A percentile compares a stretch with the other conserved stretches of the same genome.
These are phyloP conservation scores for Obba rivulosa DNA, from an alignment of 768 basidiomycete species.

Conservation along the genomic window DNA sequence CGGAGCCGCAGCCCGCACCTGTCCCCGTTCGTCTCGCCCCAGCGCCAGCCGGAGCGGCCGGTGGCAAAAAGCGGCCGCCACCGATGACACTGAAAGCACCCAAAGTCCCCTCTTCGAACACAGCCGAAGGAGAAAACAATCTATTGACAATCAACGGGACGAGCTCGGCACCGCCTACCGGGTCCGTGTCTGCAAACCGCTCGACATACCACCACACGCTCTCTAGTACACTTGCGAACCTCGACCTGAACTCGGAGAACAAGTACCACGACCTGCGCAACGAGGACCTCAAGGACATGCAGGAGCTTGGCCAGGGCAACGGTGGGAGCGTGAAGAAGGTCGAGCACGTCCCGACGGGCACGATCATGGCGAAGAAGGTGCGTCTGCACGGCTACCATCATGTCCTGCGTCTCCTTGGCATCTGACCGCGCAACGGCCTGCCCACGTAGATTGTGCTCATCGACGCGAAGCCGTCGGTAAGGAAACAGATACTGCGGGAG, in stretches of 20 bases:
- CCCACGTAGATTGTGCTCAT: constrained; percentile 79
- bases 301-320: constrained; percentile 93
- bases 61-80: constrained; percentile 69
- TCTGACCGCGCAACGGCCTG: not conserved
- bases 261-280: constrained; percentile 74
- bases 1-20: constrained; percentile 35
- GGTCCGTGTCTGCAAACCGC: constrained; percentile 47
- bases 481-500: constrained; percentile 97
- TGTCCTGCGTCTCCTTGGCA: not conserved
- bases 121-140: constrained; percentile 35
- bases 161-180: constrained; percentile 49
- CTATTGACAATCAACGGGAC: constrained; percentile 45
- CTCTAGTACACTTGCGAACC: constrained; percentile 76
- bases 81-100: constrained; percentile 80
- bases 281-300: constrained; percentile 87
- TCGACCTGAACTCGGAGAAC: constrained; percentile 82
- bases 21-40: constrained; percentile 28
- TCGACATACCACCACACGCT: constrained; percentile 77
- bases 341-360: constrained; percentile 85
- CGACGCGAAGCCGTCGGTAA: constrained; percentile 91
- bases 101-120: constrained; percentile 39
- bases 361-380: constrained; percentile 98
- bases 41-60: constrained; percentile 28
- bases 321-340: constrained; percentile 98
- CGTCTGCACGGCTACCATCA: constrained; percentile 19